Base-by-base conservation (phyloP, 345 rosid species). In the Adansonia digitata region DNA sequence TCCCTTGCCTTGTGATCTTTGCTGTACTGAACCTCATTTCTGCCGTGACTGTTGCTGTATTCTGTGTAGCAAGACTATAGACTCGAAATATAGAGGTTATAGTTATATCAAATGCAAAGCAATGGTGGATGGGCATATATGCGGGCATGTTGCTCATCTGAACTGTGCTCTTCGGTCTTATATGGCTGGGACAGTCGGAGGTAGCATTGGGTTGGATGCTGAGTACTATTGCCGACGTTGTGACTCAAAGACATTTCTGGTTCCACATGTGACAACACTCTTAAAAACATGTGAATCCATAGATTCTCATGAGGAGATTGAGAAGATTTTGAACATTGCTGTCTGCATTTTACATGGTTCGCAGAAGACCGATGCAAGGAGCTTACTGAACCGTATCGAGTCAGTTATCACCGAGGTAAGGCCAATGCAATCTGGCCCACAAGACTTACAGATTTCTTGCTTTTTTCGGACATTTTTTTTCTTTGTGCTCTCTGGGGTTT, bases 141-240 rank as follows among this genome's bases (percentile, higher is more conserved):
- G 98, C 57, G 92, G 93, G 39, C 97, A 92, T 78, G 81, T 91
- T 82, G 92, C 98, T 77, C 98, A 92, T 78, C n/a, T 92, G 74
- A 86, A 83, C 71, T 92, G 97, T 81, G 97, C 95, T 74, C 93
- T 92, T 71, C 89, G 87, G 24, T 83, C 89, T 68, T 92, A 87
- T 81, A 81, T 90, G 93, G 96, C 97, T 82, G 98, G 97, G 55
- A 88, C 90, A 20, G 77, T 91, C 53, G 97, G 97, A 75, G 98
- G 97, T 77, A 85, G 84, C 75, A 89, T 94, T 17, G 92, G 92
- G n/a, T 82, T 94, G 82, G 95, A 91, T 86, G 93, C 92, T 35
- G 97, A 92, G 84, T 92, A 91, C 78, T 90, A 79, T 59, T 92
- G 97, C 66, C 85, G 97, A 49, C 88, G 94, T 63, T 94, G 97